Percentiles rank a stretch among this genome's conserved stretches.
Evolutionary conservation across 352 stramenopile species (phyloP).

Genomic region (Aphanomyces cochlioides): DNA sequence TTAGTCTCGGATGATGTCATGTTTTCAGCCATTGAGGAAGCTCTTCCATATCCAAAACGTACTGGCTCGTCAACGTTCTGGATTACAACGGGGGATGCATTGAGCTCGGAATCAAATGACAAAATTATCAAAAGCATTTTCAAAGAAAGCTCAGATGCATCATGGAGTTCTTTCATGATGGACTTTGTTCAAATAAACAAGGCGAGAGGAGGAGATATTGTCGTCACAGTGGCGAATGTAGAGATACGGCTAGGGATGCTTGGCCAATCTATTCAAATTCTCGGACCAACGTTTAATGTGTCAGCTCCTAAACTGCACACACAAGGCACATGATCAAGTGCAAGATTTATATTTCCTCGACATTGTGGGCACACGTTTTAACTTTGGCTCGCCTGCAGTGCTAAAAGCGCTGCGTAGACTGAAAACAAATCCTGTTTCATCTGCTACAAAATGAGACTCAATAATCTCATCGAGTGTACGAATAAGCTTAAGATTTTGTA

Average conservation of each 20-base stretch:
- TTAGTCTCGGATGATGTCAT: neutral
- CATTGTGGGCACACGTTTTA: conserved; percentile 2
- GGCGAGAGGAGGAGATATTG: neutral
- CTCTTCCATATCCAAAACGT: neutral
- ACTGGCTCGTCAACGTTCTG: neutral
- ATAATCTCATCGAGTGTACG: no score
- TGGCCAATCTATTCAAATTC: neutral
- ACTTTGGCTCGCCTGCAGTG: neutral
- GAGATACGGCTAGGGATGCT: neutral
- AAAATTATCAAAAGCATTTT: conserved; percentile 14
- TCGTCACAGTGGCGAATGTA: neutral
- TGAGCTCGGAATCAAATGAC: conserved; percentile 1
- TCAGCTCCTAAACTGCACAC: neutral
- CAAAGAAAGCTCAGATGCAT: neutral
- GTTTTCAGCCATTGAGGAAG: conserved; percentile 1
- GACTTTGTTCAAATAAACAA: conserved; percentile 11
- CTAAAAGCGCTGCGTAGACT: neutral
- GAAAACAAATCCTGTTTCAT: neutral
- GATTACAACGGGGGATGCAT: conserved; percentile 4
- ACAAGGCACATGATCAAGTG: neutral
- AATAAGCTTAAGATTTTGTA: no score
- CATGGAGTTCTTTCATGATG: neutral
- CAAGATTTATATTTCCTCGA: conserved; percentile 13
- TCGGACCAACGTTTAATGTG: neutral
- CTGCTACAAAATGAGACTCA: neutral